phyloP scores from a whole-genome alignment of 2,329 filamentous ascomycete genomes.

The Scedosporium dehoogii region DNA sequence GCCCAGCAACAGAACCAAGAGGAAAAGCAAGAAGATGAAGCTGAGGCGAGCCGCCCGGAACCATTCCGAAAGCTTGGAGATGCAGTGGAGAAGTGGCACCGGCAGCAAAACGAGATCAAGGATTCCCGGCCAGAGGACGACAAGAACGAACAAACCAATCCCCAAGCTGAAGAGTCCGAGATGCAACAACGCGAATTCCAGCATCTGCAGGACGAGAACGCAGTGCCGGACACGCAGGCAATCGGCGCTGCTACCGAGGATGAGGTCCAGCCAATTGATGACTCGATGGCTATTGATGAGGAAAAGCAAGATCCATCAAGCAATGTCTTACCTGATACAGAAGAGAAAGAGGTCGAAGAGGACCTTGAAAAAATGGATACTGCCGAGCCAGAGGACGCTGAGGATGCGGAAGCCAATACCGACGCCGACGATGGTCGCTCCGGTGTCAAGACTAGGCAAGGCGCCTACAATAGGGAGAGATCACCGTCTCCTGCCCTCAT shows the following conservation, averaged over 20 bases:
- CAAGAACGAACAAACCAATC: constrained; percentile 29
- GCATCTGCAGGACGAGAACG: constrained; percentile 77
- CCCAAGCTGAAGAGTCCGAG: constrained; percentile 46
- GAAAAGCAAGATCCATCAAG: constrained; percentile 43
- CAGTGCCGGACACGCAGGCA: constrained; percentile 78
- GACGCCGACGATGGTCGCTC: constrained; percentile 45
- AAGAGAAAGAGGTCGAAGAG: constrained; percentile 35
- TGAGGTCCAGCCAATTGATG: constrained; percentile 74
- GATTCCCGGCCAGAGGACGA: constrained; percentile 36
- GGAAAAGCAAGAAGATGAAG: constrained; percentile 31
- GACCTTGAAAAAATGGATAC: constrained; percentile 24
- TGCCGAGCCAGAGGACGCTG: constrained; percentile 28
- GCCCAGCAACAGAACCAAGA: constrained; percentile 31
- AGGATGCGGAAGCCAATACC: constrained; percentile 24
- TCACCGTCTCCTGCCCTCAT: constrained; percentile 18
- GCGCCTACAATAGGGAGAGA: constrained; percentile 45
- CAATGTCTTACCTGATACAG: constrained; percentile 43
- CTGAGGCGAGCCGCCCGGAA: constrained; percentile 30
- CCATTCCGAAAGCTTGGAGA: constrained; percentile 94
- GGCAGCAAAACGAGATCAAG: constrained; percentile 74
- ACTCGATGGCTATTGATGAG: constrained; percentile 77
- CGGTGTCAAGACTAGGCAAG: constrained; percentile 50
- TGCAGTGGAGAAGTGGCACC: constrained; percentile 85
- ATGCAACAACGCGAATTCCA: constrained; percentile 80
- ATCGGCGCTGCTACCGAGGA: constrained; percentile 83